A percentile compares a stretch with the other conserved stretches of the same genome.
phyloP scores from a whole-genome alignment of 2,329 filamentous ascomycete species.

The Diplodia mutila region DNA sequence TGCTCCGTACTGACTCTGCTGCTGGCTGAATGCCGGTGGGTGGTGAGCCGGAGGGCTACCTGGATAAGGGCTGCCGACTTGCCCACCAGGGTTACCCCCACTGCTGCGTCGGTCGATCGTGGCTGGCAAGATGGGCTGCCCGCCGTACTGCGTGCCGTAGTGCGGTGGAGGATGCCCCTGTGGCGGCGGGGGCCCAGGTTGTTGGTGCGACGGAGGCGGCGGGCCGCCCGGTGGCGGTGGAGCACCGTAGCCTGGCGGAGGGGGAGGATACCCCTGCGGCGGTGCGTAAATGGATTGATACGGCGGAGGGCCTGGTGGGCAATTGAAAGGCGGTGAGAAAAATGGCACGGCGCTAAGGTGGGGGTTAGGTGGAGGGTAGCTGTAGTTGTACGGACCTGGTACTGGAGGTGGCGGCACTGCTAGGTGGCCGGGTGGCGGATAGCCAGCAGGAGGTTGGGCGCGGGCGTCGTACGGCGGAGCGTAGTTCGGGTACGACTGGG shows the following conservation, averaged over 20 bases:
- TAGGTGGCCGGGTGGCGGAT: slow-evolving; percentile 5
- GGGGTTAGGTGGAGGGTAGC: slow-evolving; percentile 21
- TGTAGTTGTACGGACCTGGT: slow-evolving; percentile 16
- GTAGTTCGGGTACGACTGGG: slow-evolving; percentile 13
- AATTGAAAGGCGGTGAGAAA: slow-evolving; percentile 19
- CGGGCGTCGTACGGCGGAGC: slow-evolving; percentile 21
- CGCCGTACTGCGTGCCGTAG: slow-evolving; percentile 40
- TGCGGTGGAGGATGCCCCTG: slow-evolving; percentile 9
- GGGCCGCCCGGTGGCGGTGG: slow-evolving; percentile 6
- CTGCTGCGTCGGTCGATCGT: slow-evolving; percentile 36
- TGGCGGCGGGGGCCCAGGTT: slow-evolving; percentile 18
- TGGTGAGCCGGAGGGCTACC: slow-evolving; percentile 10
- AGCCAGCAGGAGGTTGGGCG: slow-evolving; percentile 4
- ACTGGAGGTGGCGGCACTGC: slow-evolving; percentile 7
- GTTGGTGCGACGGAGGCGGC: slow-evolving; percentile 4
- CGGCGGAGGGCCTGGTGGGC: slow-evolving; percentile 24
- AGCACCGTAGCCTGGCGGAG: slow-evolving; percentile 5
- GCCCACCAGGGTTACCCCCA: not conserved
- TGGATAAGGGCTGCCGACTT: slow-evolving; percentile 6
- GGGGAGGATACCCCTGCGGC: slow-evolving; percentile 19
- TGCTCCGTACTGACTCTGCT: slow-evolving; percentile 16
- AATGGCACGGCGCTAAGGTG: slow-evolving; percentile 19
- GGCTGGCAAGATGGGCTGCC: slow-evolving; percentile 45
- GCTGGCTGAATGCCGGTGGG: slow-evolving; percentile 25
- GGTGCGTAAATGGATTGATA: slow-evolving; percentile 24